Evolutionary conservation across 768 basidiomycete genomes (phyloP).

Genomic region (Hygrocybe punicea): DNA sequence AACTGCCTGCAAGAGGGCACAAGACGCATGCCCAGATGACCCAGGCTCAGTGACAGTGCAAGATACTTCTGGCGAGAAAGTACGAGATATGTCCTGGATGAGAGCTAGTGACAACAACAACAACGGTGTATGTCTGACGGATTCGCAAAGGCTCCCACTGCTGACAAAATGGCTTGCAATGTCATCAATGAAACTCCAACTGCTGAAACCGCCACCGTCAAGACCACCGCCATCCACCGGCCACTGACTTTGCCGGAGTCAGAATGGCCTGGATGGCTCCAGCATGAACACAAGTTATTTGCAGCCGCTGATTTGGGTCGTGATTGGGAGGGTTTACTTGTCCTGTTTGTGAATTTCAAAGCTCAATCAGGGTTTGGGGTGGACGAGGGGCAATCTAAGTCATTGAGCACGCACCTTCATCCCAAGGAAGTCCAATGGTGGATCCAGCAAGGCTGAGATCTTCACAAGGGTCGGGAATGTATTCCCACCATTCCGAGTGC

Average conservation of each 20-base stretch:
- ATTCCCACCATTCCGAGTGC: neutral
- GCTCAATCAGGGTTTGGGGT: neutral
- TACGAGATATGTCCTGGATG: too few relatives aligned
- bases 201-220: neutral
- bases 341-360: neutral
- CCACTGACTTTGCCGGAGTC: neutral
- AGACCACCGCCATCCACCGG: neutral
- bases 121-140: too few relatives aligned
- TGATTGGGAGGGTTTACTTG: neutral
- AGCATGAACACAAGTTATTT: neutral
- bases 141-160: too few relatives aligned
- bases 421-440: slow-evolving; percentile 7
- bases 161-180: too few relatives aligned
- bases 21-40: too few relatives aligned
- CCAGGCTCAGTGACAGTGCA: too few relatives aligned
- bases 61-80: too few relatives aligned
- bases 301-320: neutral
- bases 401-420: neutral
- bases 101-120: too few relatives aligned
- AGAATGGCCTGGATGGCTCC: neutral
- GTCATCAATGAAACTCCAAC: neutral
- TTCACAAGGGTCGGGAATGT: neutral
- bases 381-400: neutral
- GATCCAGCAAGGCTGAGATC: neutral
- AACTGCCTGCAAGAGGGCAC: too few relatives aligned